These are phyloP conservation scores for Kwoniella pini DNA, from an alignment of 768 basidiomycete species.

Conservation along the genomic window DNA sequence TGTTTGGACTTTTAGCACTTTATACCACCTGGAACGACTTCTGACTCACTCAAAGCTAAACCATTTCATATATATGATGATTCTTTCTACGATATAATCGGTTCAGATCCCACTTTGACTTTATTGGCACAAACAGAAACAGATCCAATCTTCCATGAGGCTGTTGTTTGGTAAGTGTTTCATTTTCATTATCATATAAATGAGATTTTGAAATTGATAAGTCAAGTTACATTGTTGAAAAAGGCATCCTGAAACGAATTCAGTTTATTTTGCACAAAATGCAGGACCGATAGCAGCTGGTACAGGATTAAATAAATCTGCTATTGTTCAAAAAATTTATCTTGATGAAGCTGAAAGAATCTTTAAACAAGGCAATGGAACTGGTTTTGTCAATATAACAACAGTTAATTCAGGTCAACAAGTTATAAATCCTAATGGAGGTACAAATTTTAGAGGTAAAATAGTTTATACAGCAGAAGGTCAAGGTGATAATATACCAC, in stretches of 20 bases:
- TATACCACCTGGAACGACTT: constrained; percentile 64
- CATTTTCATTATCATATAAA: not conserved
- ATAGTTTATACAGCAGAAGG: constrained; percentile 68
- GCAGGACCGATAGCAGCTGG: constrained; percentile 67
- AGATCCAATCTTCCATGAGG: constrained; percentile 77
- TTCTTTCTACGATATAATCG: constrained; percentile 65
- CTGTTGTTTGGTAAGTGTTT: constrained; percentile 49
- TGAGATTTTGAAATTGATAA: too few relatives aligned
- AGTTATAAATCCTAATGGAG: constrained; percentile 55
- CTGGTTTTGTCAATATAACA: constrained; percentile 40
- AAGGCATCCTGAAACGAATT: constrained; percentile 64
- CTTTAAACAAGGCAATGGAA: constrained; percentile 61
- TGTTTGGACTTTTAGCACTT: constrained; percentile 33
- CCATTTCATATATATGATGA: constrained; percentile 63
- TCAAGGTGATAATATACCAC: constrained; percentile 62
- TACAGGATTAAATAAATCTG: constrained; percentile 67
- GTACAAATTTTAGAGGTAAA: constrained; percentile 62
- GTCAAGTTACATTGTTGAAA: too few relatives aligned
- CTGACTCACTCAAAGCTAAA: constrained; percentile 57
- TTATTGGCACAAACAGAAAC: constrained; percentile 64
- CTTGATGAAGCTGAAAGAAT: constrained; percentile 60
- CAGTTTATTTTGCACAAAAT: constrained; percentile 72
- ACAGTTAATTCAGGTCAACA: constrained; percentile 18
- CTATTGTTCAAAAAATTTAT: constrained; percentile 65
- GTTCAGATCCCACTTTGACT: constrained; percentile 62